Conservation (phyloP, 169 alveolate genomes). For the Cyclospora cayetanensis region DNA sequence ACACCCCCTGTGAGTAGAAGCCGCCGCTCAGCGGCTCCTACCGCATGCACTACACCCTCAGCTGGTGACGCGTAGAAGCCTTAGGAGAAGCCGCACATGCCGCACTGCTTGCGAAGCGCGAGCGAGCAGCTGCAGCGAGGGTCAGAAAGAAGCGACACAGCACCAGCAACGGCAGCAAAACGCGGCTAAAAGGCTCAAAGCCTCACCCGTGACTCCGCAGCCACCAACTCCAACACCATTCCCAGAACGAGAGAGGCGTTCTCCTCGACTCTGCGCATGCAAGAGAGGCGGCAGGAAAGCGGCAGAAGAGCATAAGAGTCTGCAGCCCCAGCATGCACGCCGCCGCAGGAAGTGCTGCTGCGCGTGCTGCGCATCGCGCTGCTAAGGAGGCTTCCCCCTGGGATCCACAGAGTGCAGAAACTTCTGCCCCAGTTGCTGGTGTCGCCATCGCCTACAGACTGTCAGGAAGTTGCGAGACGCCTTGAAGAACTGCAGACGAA, state of each 20-base stretch:
- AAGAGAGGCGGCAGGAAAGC: not conserved
- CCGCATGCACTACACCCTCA: too few relatives aligned
- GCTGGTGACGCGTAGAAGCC: too few relatives aligned
- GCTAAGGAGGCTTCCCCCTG: not conserved
- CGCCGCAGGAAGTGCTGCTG: not conserved
- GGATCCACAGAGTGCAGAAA: not conserved
- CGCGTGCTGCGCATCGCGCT: too few relatives aligned
- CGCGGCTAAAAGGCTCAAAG: not conserved
- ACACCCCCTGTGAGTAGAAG: too few relatives aligned
- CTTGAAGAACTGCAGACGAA: not conserved
- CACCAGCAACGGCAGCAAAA: not conserved
- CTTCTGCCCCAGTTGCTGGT: not conserved
- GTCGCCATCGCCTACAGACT: not conserved
- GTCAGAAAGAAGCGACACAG: too few relatives aligned
- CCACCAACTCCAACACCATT: not conserved
- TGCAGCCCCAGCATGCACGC: not conserved
- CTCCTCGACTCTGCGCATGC: not conserved
- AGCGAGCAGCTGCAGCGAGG: not conserved
- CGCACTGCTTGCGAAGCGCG: too few relatives aligned
- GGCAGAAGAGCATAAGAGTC: not conserved
- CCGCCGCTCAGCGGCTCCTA: too few relatives aligned
- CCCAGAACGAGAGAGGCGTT: slow-evolving; percentile 10
- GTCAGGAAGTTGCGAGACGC: not conserved
- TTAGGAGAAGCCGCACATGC: too few relatives aligned
- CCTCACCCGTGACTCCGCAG: not conserved